Evolutionary conservation across 495 filamentous ascomycete species (phyloP), one percentile per base, ranked within the genome.

Genomic region (Tuber melanosporum): DNA sequence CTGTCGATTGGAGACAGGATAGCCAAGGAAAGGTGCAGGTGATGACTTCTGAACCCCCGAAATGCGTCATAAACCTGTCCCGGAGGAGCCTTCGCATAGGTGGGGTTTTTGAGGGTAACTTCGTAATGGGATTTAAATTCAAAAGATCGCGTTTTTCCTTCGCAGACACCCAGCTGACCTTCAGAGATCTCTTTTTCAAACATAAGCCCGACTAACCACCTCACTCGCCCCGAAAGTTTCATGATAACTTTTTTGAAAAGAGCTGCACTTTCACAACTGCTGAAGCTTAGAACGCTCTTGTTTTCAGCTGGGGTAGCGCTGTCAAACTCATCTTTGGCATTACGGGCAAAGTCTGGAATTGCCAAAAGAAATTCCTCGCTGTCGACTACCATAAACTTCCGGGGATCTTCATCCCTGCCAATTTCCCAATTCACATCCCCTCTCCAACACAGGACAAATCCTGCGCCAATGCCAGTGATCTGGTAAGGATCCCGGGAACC

Each of bases 391-490:
- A 98, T 97, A 84, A 98, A 97, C 75, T 91, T 92, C 80, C 90
- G 92, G 0, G 95, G 94, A 81, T 98, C 92, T 71, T 95, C 89
- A 71, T 92, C 91, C 70, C 90, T 88, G 73, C 92, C 89, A 46
- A 99, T 89, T 72, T 91, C 91, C 92, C 93, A 97, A 76, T 88
- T 88, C 52, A 98, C 94, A 81, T 97, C 91, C 80, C 92, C 93
- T 62, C 95, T 92, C 94, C 94, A 98, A 83, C 94, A 97, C 94
- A 99, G 97, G 20, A 97, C 87, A 78, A 99, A 96, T 8, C 95
- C 95, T 71, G 93, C 94, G 70, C 95, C 95, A 82, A 94, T 91
- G 14, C 95, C 94, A 45, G 93, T 97, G 41, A 98, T 91, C 43
- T 92, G 88, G 81, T 99, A 99, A 7, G 95, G 95, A 85, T 99